phyloP scores from a whole-genome alignment of 176 grass and related monocot species.

The Musa beccarii region DNA sequence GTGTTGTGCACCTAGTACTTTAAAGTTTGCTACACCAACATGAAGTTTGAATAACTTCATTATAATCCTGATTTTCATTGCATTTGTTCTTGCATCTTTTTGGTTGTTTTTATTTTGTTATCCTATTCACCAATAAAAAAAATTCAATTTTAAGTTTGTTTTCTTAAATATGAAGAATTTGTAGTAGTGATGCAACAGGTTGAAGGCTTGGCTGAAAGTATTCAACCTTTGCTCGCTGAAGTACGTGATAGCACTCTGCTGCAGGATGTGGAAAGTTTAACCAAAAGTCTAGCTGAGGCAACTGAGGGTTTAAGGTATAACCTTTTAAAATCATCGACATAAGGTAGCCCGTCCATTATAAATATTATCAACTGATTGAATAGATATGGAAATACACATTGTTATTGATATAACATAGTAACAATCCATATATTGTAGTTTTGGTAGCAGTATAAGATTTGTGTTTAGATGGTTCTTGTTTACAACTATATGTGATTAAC shows the following conservation, averaged over 20 bases:
- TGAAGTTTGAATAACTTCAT: too few relatives aligned
- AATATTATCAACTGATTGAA: background rate
- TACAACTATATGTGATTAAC: too few relatives aligned
- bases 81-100: background rate
- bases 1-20: too few relatives aligned
- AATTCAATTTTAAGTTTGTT: background rate
- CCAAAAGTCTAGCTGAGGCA: slow-evolving; percentile 72
- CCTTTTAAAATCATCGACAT: background rate
- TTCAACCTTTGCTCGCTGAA: slow-evolving; percentile 78
- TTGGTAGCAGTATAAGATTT: too few relatives aligned
- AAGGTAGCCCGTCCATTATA: background rate
- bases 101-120: background rate
- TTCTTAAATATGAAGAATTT: slow-evolving; percentile 26
- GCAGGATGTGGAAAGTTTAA: slow-evolving; percentile 89
- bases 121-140: background rate
- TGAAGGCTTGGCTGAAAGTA: slow-evolving; percentile 82
- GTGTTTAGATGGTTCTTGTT: too few relatives aligned
- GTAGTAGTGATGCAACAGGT: slow-evolving; percentile 60
- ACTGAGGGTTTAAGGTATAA: slow-evolving; percentile 74
- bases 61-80: background rate
- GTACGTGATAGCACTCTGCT: slow-evolving; percentile 59
- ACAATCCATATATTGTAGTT: too few relatives aligned
- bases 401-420: too few relatives aligned
- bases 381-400: background rate
- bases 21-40: too few relatives aligned